Evolutionary conservation across 1,284 basidiomycete species (phyloP), one percentile per base, ranked within the genome.

Genomic region (Trichosporon ovoides): DNA sequence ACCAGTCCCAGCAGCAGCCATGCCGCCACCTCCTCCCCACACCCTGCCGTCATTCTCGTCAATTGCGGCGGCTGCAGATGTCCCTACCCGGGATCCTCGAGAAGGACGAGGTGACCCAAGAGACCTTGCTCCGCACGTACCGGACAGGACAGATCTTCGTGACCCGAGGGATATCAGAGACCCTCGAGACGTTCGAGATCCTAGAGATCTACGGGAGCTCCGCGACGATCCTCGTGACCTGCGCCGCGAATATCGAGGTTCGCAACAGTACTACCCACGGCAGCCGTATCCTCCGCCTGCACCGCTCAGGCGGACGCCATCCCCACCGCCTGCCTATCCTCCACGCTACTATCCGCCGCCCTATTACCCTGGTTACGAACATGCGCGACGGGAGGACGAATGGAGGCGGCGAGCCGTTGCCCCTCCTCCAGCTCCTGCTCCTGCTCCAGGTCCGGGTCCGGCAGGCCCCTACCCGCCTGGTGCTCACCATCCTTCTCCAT

Each of bases 41-140:
- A 7, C 33, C 11, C 18, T 64, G 3, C 63, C 63, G 0, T 59
- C 57, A 20, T 61, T 64, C 35, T 59, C 63, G 1, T 61, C 63
- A 10, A 50, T 64, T 19, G 58, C 63, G 2, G 63, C 58, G 3
- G 52, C 53, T 0, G 60, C 51, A 5, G 63, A 61, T 16, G 20
- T 38, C 1, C 54, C 57, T 1, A 35, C 43, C 10, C 19, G 48
- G n/a, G 31, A 33, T 6, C 10, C 54, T n/a, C 20, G 53, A 55
- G 12, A 35, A 10, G 7, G 14, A 3, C 33, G 33, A 20, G 48
- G 33, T 10, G 18, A 35, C 48, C 7, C 38, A 4, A 43, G 38
- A 18, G 38, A 46, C 13, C 24, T 46, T 16, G 40, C 40, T 24
- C 40, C 40, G 16, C 40, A 22, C 22, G 14, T 24, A 19, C 12